These are phyloP conservation scores for Mortierella sp. DNA, from an alignment of 371 early-diverging fungal genomes.

Conservation along the genomic window DNA sequence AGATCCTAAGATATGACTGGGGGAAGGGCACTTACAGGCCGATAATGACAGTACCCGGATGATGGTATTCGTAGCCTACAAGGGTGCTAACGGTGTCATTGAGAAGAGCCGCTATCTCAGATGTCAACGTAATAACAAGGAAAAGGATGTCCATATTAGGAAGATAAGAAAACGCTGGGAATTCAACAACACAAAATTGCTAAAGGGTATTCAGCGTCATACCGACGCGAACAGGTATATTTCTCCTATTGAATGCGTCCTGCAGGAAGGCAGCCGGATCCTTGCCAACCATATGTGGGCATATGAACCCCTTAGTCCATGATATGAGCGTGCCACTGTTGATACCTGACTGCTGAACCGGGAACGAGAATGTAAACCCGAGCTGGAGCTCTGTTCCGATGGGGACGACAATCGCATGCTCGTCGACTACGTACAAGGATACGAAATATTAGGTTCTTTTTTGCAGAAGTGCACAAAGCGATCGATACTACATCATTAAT, in stretches of 20 bases:
- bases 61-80: conserved; percentile 85
- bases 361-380: conserved; percentile 98
- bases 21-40: conserved; percentile 67
- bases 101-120: conserved; percentile 82
- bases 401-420: conserved; percentile 24
- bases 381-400: conserved; percentile 46
- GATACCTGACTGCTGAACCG: conserved; percentile 85
- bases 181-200: not conserved
- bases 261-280: conserved; percentile 92
- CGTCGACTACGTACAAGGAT: conserved; percentile 52
- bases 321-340: conserved; percentile 80
- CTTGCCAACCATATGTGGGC: conserved; percentile 82
- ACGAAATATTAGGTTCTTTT: conserved; percentile 21
- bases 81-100: conserved; percentile 98
- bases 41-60: conserved; percentile 83
- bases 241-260: conserved; percentile 82
- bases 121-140: no score
- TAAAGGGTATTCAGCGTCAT: not conserved
- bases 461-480: not conserved
- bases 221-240: conserved; percentile 64
- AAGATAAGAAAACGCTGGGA: no score
- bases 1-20: not conserved
- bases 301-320: conserved; percentile 96
- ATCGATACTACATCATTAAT: not conserved
- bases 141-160: no score